Evolutionary conservation across 371 early-diverging fungal genomes (phyloP), one percentile per base, ranked within the genome.

Genomic region (Mortierella sp.): DNA sequence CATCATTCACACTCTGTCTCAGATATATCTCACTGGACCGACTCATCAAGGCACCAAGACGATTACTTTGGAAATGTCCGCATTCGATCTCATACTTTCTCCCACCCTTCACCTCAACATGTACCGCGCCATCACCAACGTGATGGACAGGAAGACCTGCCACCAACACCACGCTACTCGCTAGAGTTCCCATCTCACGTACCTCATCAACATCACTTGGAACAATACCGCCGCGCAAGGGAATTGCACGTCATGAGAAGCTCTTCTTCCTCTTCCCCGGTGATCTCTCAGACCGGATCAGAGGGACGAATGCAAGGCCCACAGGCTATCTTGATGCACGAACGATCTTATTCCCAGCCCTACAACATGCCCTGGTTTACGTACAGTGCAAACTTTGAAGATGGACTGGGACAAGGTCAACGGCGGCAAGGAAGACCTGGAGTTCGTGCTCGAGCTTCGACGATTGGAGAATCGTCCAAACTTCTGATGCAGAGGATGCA

Each of bases 171-270:
- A 3, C 66, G 72, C 19, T 72, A 72, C 54, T 72, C 72, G 26
- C 63, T 66, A 28, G 72, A 72, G 55, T 72, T 72, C 44, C 63
- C 66, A 1, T 66, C 72, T 5, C 51, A 65, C 49, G 57, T 72
- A 5, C 72, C 72, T 21, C 72, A 72, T 24, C 48, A 72, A n/a
- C 47, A 17, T 14, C 62, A 66, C 28, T 43, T 72, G 26, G 67
- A 61, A 34, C 58, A 62, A 3, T 48, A 72, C 50, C 72, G 61
- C 15, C 72, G 54, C 14, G 57, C 62, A 6, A 56, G 67, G 28
- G 65, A 53, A 3, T 34, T 48, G 30, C 39, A 21, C 23, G 24
- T 15, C 57, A 27, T 23, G 31, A 2, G 9, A 11, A n/a, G 58
- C 11, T 7, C 46, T 7, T 6, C 43, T 9, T 11, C 56, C 26